Evolutionary conservation across 768 basidiomycete genomes (phyloP).

Genomic region (Podaxis rugospora): DNA sequence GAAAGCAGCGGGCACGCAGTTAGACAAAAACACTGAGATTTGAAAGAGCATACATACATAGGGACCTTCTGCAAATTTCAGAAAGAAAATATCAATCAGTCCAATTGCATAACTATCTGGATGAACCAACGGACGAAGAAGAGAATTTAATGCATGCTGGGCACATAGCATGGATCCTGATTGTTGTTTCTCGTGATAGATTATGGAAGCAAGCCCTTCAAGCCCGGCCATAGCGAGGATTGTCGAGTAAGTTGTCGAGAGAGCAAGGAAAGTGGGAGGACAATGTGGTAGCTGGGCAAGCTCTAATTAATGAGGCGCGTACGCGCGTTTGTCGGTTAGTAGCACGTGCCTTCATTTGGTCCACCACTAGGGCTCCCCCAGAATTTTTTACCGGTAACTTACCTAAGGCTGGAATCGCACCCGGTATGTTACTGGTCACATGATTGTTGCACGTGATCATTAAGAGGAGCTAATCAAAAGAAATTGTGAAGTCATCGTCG

Average conservation of each 20-base stretch:
- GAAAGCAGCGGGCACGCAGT: conserved; percentile 6
- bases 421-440: no score
- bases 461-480: no score
- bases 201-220: conserved; percentile 46
- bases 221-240: conserved; percentile 49
- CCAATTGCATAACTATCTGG: not conserved
- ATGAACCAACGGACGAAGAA: conserved; percentile 57
- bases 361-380: no score
- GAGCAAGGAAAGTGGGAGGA: not conserved
- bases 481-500: no score
- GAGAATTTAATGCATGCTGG: conserved; percentile 79
- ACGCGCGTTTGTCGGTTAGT: not conserved
- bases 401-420: no score
- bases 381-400: no score
- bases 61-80: conserved; percentile 32
- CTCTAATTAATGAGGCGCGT: not conserved
- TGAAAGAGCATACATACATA: conserved; percentile 28
- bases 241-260: not conserved
- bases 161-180: conserved; percentile 81
- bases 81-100: conserved; percentile 9
- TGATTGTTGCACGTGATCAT: no score
- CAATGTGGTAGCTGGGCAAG: not conserved
- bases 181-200: conserved; percentile 81
- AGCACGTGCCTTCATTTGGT: not conserved
- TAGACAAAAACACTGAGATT: not conserved